Base-by-base conservation (phyloP, 805 yeast species). In the Aciculoconidium aculeatum region DNA sequence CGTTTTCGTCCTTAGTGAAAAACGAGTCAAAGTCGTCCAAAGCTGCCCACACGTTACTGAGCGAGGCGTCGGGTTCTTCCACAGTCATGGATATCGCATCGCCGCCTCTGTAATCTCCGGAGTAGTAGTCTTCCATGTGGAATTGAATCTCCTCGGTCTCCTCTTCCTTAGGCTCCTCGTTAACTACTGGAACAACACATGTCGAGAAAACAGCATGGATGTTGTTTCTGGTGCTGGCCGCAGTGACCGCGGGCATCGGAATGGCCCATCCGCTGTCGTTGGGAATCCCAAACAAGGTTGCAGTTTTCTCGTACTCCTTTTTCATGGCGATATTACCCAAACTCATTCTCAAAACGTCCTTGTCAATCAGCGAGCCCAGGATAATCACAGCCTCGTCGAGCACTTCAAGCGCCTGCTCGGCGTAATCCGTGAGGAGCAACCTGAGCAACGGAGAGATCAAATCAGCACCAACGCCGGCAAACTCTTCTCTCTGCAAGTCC, bases 241-340 rank as follows among this genome's bases (percentile, higher is more conserved):
- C 86, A 2, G 92, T 80, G 23, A 86, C 76, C 0, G 90, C 84
- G 2, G 98, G 96, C 90, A 84, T 82, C 2, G 97, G 94, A 28
- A 94, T 77, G 0, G 96, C 80, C 99, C 99, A 92, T 1, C 99
- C 99, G 46, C 81, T 77, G 8, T 84, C 95, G 37, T 83, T 90
- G 0, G 98, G 97, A 14, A 90, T 78, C 10, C 98, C 98, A 61
- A 87, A 94, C 32, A 92, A 61, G 0, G 96, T 86, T 0, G 92
- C 87, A 3, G 92, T 80, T 42, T 75, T 78, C 41, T 83, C 95
- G 48, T 80, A 82, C 40, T 84, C 94, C 39, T 80, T 83, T 43
- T 81, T 75, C 42, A 82, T 66, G 6, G 84, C 73, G 9, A 78
- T 64, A 41, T 83, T 86, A 7, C 96, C 96, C 48, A 90, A 71